These are phyloP conservation scores for Rubia peregrina DNA, from an alignment of 305 asterid species.

Conservation along the genomic window DNA sequence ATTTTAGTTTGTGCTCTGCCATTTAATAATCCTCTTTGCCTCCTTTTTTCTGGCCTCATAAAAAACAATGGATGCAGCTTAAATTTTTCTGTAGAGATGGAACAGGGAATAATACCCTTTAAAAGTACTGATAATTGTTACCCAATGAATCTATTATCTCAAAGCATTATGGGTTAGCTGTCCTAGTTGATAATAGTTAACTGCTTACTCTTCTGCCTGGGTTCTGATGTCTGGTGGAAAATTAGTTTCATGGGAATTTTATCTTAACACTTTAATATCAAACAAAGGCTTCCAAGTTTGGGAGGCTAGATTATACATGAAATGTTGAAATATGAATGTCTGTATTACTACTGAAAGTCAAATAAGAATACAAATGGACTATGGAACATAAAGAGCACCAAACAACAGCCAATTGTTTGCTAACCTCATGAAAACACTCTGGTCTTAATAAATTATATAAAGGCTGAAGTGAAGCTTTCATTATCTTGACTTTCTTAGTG, in stretches of 20 bases:
- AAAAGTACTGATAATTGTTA: not conserved
- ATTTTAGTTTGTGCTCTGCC: not conserved
- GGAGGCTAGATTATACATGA: not conserved
- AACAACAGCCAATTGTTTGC: not conserved
- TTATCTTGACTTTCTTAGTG: not conserved
- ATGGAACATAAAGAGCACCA: not conserved
- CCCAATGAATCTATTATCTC: not conserved
- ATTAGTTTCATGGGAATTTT: not conserved
- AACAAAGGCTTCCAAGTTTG: not conserved
- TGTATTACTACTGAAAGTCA: not conserved
- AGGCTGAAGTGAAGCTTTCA: not conserved
- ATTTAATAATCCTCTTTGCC: not conserved
- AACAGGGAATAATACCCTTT: constrained; percentile 1
- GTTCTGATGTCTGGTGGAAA: not conserved
- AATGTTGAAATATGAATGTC: not conserved
- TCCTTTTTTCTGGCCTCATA: not conserved
- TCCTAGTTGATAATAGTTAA: not conserved
- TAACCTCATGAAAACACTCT: not conserved
- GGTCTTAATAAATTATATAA: not conserved
- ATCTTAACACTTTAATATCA: not conserved
- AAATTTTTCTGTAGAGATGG: not conserved
- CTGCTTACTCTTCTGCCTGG: not conserved
- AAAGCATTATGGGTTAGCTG: not conserved
- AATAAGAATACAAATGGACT: not conserved
- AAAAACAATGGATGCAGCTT: not conserved